These are phyloP conservation scores for Globisporangium irregulare DNA, from an alignment of 352 stramenopile species.

Conservation along the genomic window DNA sequence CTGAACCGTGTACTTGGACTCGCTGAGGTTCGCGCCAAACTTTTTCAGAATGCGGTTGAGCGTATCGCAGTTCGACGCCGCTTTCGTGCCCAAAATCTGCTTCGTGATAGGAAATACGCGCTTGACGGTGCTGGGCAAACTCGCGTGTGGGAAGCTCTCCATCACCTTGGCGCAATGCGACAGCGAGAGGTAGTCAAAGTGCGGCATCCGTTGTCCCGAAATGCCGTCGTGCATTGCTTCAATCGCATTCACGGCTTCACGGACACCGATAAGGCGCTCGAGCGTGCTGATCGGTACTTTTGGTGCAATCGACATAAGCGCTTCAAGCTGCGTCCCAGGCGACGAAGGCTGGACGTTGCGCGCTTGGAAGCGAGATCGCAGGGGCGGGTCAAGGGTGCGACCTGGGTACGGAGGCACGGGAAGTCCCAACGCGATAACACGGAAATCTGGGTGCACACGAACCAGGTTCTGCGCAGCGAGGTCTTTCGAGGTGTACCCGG, in stretches of 20 bases:
- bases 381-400: conserved; percentile 79
- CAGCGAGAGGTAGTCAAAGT: conserved; percentile 67
- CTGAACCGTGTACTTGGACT: conserved; percentile 35
- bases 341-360: conserved; percentile 61
- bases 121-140: conserved; percentile 31
- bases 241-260: conserved; percentile 68
- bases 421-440: conserved; percentile 90
- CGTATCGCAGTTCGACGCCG: conserved; percentile 40
- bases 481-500: conserved; percentile 46
- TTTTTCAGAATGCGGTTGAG: conserved; percentile 58
- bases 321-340: conserved; percentile 61
- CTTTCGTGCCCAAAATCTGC: conserved; percentile 40
- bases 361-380: conserved; percentile 86
- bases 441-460: conserved; percentile 91
- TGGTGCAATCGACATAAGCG: conserved; percentile 40
- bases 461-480: conserved; percentile 66
- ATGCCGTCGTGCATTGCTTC: conserved; percentile 49
- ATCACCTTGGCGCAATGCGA: conserved; percentile 56
- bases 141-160: conserved; percentile 44
- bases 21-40: conserved; percentile 26
- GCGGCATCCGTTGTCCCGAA: conserved; percentile 53
- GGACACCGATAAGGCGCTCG: conserved; percentile 70
- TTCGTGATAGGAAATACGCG: conserved; percentile 61
- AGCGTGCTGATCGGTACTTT: conserved; percentile 46
- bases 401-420: conserved; percentile 85